These are phyloP conservation scores for Citrus inodora DNA, from an alignment of 345 rosid species.

Conservation along the genomic window DNA sequence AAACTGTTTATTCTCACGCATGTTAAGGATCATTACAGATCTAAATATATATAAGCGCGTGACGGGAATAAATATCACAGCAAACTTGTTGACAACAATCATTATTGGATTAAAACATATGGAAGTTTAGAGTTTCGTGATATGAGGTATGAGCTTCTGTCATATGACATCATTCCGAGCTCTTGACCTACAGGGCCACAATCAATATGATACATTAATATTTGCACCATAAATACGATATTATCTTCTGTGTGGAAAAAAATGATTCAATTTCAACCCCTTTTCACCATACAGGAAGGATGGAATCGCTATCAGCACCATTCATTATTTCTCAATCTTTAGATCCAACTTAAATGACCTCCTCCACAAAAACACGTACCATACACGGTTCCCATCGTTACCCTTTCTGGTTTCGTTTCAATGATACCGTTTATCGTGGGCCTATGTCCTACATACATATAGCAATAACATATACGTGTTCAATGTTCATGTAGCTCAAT, in stretches of 20 bases:
- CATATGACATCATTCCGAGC: too few relatives aligned
- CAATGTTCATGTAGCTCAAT: conserved; percentile 7
- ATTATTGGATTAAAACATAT: too few relatives aligned
- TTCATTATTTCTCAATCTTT: background rate
- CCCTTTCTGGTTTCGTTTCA: background rate
- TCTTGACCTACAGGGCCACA: background rate
- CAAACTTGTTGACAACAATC: too few relatives aligned
- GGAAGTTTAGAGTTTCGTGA: too few relatives aligned
- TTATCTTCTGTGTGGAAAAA: background rate
- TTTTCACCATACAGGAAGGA: background rate
- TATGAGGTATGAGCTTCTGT: background rate
- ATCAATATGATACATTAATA: background rate
- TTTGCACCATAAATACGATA: background rate
- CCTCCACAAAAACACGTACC: background rate
- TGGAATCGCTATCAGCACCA: background rate
- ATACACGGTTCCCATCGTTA: background rate
- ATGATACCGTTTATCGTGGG: background rate
- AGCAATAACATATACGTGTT: background rate
- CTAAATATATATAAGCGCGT: too few relatives aligned
- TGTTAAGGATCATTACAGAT: too few relatives aligned
- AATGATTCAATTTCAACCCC: background rate
- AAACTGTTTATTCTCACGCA: too few relatives aligned
- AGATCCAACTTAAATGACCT: background rate
- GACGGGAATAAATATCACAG: too few relatives aligned
- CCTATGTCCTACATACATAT: background rate